Evolutionary conservation across 106 monocot genomes (phyloP).

Genomic region (Vanilla planifolia): DNA sequence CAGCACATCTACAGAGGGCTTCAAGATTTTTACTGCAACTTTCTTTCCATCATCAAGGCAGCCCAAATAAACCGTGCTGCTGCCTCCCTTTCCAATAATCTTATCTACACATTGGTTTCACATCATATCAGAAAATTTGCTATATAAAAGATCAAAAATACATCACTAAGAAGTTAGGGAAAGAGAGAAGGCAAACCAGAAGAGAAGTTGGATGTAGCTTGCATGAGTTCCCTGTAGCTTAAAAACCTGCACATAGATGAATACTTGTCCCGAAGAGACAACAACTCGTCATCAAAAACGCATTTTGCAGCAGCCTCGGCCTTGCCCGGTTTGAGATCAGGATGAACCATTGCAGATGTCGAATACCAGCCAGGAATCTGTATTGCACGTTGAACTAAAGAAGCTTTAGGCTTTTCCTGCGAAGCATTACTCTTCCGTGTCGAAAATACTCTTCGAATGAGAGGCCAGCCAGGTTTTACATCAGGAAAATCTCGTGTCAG

Average conservation of each 20-base stretch:
- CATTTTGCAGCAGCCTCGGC: background rate
- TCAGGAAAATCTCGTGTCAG: constrained; percentile 14
- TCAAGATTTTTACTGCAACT: constrained; percentile 65
- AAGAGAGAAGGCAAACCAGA: constrained; percentile 22
- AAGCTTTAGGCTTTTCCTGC: constrained; percentile 19
- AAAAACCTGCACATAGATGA: constrained; percentile 56
- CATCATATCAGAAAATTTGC: constrained; percentile 3
- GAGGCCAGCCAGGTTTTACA: constrained; percentile 47
- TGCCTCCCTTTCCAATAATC: constrained; percentile 70
- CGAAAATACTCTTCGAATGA: constrained; percentile 24
- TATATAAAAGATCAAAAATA: background rate
- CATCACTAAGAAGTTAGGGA: background rate
- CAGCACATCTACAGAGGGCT: constrained; percentile 33
- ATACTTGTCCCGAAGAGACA: constrained; percentile 42
- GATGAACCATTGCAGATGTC: constrained; percentile 18
- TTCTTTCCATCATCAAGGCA: constrained; percentile 34
- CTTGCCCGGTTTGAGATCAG: constrained; percentile 11
- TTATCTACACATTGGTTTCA: constrained; percentile 27
- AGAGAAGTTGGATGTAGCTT: constrained; percentile 63
- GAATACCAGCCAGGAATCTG: constrained; percentile 43
- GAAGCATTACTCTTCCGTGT: constrained; percentile 7
- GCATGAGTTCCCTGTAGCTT: constrained; percentile 43
- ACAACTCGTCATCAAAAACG: constrained; percentile 27
- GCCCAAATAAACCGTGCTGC: constrained; percentile 62
- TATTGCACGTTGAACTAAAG: constrained; percentile 53